Conservation (phyloP, 1,139 yeast genomes). For the Zygosaccharomyces sapae region DNA sequence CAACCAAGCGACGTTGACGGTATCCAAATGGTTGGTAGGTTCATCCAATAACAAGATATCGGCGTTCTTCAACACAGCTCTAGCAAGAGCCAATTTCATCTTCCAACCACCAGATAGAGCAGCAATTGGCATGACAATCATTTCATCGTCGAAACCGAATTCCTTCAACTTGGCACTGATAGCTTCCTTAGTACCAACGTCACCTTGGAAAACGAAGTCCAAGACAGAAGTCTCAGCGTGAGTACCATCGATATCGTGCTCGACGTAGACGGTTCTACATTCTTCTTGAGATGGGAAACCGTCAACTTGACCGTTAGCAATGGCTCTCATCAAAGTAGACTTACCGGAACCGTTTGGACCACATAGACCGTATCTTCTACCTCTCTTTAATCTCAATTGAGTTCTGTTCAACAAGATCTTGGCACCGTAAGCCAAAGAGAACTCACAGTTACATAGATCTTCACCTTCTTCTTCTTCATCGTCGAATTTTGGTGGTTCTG, state of each 20-base stretch:
- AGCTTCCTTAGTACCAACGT: conserved; percentile 69
- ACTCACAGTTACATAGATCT: conserved; percentile 99
- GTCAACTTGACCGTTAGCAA: conserved; percentile 99
- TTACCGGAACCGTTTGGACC: conserved; percentile 99
- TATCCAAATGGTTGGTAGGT: conserved; percentile 99
- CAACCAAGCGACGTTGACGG: conserved; percentile 98
- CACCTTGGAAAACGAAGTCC: conserved; percentile 84
- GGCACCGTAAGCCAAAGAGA: conserved; percentile 99
- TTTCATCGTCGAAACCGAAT: conserved; percentile 88
- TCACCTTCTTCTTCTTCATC: conserved; percentile 99
- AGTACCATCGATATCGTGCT: conserved; percentile 98
- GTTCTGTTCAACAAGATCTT: conserved; percentile 99
- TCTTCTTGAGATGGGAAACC: conserved; percentile 99
- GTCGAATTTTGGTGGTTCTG: conserved; percentile 90
- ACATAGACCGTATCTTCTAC: conserved; percentile 99
- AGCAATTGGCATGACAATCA: conserved; percentile 88
- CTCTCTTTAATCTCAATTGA: conserved; percentile 98
- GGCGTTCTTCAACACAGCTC: conserved; percentile 98
- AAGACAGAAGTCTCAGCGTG: conserved; percentile 92
- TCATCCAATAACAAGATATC: conserved; percentile 97
- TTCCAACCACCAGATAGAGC: conserved; percentile 99
- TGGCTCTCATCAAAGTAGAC: conserved; percentile 99
- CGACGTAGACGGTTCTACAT: conserved; percentile 98
- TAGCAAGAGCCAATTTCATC: conserved; percentile 98
- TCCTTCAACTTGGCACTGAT: conserved; percentile 73